Evolutionary conservation across 1,139 yeast species (phyloP).

Genomic region (Protomyces arabidopsidicola): DNA sequence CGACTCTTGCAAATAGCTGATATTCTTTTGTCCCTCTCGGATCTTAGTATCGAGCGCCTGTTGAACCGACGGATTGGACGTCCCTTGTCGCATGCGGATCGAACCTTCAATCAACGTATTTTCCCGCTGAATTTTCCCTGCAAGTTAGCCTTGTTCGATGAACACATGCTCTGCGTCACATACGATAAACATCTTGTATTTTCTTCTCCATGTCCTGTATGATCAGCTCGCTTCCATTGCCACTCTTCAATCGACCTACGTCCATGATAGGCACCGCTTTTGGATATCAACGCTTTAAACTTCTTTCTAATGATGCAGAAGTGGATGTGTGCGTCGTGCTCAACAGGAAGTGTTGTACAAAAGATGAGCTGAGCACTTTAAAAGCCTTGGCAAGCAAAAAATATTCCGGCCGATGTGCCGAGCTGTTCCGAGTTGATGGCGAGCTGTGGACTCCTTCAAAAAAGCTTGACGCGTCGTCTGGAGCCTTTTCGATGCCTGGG

Average conservation of each 20-base stretch:
- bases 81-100: conserved; percentile 67
- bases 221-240: not conserved
- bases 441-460: too few relatives aligned
- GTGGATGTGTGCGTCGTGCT: too few relatives aligned
- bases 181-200: not conserved
- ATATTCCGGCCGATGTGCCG: too few relatives aligned
- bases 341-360: too few relatives aligned
- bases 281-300: too few relatives aligned
- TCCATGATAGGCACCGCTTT: not conserved
- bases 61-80: conserved; percentile 73
- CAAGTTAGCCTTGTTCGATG: not conserved
- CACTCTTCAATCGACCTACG: not conserved
- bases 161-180: not conserved
- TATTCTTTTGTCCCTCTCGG: conserved; percentile 84
- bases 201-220: not conserved
- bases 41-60: conserved; percentile 88
- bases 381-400: too few relatives aligned
- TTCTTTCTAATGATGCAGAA: too few relatives aligned
- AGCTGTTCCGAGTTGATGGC: too few relatives aligned
- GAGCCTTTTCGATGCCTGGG: too few relatives aligned
- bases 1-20: conserved; percentile 78
- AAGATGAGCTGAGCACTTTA: too few relatives aligned
- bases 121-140: conserved; percentile 43
- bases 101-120: conserved; percentile 84
- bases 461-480: too few relatives aligned